Percentiles rank a stretch among this genome's conserved stretches.
Conservation (phyloP, 2,329 filamentous ascomycete species). For the Chrysoporthe cubensis region DNA sequence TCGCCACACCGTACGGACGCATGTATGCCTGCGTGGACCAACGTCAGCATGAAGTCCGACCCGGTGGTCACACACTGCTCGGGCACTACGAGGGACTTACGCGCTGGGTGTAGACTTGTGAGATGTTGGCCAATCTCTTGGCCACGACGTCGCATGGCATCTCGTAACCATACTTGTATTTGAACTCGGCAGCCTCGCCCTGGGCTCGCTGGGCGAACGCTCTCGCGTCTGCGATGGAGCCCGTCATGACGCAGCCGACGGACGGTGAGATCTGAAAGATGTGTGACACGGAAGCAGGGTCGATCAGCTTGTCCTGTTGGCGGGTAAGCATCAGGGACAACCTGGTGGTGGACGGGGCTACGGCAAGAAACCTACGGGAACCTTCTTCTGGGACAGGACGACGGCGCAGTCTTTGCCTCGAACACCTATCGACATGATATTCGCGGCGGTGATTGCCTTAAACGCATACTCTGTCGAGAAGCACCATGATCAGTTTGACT, state of each 20-base stretch:
- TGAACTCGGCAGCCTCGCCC: slow-evolving; percentile 95
- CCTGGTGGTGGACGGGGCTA: slow-evolving; percentile 31
- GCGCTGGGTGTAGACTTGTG: slow-evolving; percentile 97
- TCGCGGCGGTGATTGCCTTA: slow-evolving; percentile 98
- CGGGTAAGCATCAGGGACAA: slow-evolving; percentile 38
- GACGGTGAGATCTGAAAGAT: slow-evolving; percentile 96
- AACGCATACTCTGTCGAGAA: slow-evolving; percentile 89
- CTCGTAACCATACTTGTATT: slow-evolving; percentile 98
- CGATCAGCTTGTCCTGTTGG: slow-evolving; percentile 93
- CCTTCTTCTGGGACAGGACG: slow-evolving; percentile 98
- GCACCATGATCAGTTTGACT: slow-evolving; percentile 11
- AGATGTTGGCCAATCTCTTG: slow-evolving; percentile 98
- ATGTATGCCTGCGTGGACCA: slow-evolving; percentile 74
- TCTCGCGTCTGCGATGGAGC: slow-evolving; percentile 95
- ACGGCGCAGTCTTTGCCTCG: slow-evolving; percentile 97
- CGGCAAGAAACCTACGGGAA: slow-evolving; percentile 71
- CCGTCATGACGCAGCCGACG: slow-evolving; percentile 97
- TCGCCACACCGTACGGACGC: slow-evolving; percentile 94
- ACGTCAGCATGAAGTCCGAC: slow-evolving; percentile 17
- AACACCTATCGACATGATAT: slow-evolving; percentile 97
- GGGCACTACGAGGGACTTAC: slow-evolving; percentile 52
- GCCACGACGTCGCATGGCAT: slow-evolving; percentile 98
- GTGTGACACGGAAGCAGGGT: slow-evolving; percentile 94
- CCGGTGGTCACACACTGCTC: slow-evolving; percentile 11
- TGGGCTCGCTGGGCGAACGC: slow-evolving; percentile 91